Conservation (phyloP, 2,329 filamentous ascomycete genomes). For the Aspergillus persii region DNA sequence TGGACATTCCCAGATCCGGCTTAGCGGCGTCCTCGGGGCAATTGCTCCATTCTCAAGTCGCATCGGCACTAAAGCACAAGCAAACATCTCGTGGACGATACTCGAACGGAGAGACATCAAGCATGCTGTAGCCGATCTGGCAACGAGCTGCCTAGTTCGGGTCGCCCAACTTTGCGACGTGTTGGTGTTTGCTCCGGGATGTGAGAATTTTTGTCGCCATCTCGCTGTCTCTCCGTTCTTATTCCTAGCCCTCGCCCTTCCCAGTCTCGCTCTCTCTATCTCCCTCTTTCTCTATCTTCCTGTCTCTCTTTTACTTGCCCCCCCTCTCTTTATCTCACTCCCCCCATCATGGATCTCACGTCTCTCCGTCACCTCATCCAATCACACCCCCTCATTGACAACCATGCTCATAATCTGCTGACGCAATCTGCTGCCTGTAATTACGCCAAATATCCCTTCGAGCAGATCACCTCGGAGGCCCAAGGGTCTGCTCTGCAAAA, state of each 20-base stretch:
- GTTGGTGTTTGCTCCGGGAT: not conserved
- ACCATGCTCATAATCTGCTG: slow-evolving; percentile 49
- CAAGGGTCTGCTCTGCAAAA: slow-evolving; percentile 65
- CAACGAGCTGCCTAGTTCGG: slow-evolving; percentile 6
- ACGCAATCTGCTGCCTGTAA: slow-evolving; percentile 30
- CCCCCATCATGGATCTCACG: slow-evolving; percentile 26
- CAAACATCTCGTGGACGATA: not conserved
- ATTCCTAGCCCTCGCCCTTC: not conserved
- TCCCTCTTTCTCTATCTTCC: not conserved
- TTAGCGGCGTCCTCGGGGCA: not conserved
- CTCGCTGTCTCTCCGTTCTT: not conserved
- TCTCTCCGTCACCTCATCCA: slow-evolving; percentile 37
- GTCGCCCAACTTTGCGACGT: not conserved
- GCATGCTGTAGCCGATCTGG: not conserved
- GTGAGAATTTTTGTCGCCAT: not conserved
- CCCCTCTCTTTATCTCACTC: not conserved
- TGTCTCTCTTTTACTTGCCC: not conserved
- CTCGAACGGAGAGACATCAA: not conserved
- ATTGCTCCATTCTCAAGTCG: not conserved
- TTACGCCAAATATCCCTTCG: slow-evolving; percentile 47
- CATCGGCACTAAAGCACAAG: too few species aligned
- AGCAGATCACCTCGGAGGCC: slow-evolving; percentile 71
- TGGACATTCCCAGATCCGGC: slow-evolving; percentile 17
- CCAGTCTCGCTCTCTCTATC: not conserved
- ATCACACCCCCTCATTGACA: slow-evolving; percentile 46